Percentiles rank a stretch among this genome's conserved stretches.
Evolutionary conservation across 148 eudicot genomes (phyloP).

Genomic region (Simmondsia chinensis): DNA sequence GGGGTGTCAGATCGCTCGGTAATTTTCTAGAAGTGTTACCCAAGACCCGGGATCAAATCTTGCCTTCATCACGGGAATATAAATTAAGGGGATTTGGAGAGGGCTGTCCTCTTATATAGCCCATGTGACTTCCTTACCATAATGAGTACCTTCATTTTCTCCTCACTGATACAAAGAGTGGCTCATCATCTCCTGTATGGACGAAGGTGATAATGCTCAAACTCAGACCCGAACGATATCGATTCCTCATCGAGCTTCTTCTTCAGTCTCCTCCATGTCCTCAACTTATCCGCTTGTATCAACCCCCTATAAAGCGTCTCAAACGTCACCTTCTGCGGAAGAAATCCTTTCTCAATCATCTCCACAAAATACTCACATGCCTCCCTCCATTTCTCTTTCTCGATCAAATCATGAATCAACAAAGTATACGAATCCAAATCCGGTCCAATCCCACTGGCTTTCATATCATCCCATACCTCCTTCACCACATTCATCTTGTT

Average conservation of each 20-base stretch:
- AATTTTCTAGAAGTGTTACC: no score
- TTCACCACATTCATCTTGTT: conserved; percentile 45
- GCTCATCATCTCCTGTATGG: conserved; percentile 84
- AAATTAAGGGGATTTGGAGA: no score
- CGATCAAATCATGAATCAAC: conserved; percentile 79
- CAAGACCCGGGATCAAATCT: no score
- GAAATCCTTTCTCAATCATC: conserved; percentile 89
- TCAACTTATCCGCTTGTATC: conserved; percentile 78
- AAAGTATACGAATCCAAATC: conserved; percentile 82
- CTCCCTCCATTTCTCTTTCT: conserved; percentile 65
- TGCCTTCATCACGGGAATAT: no score
- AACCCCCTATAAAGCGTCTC: conserved; percentile 79
- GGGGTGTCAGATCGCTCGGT: no score
- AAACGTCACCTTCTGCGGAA: conserved; percentile 85
- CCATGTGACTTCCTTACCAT: no score
- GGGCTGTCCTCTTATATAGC: no score
- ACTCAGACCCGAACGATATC: conserved; percentile 71
- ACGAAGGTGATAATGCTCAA: conserved; percentile 60
- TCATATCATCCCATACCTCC: conserved; percentile 86
- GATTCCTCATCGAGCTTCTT: conserved; percentile 90
- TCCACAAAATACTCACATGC: conserved; percentile 80
- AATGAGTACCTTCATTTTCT: no score
- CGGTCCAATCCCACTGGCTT: conserved; percentile 52
- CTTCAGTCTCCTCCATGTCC: conserved; percentile 93
- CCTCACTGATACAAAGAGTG: no score